Percentiles rank a stretch among this genome's conserved stretches.
Conservation (phyloP, 805 yeast species). For the Vanderwaltozyma verrucispora region DNA sequence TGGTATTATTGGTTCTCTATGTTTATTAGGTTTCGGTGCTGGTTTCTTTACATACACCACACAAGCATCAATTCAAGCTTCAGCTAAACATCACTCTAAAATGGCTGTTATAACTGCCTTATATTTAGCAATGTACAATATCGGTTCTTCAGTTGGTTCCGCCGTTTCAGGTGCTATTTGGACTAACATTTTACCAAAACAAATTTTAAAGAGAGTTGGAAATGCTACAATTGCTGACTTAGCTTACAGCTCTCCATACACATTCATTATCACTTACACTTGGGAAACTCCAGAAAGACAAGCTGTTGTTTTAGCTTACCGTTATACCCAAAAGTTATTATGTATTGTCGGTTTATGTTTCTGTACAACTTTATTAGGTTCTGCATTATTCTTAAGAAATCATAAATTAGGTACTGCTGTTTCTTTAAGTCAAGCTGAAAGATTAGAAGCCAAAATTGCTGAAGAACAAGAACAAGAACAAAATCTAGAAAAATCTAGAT, state of each 20-base stretch:
- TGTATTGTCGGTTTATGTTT: conserved; percentile 45
- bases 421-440: conserved; percentile 6
- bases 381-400: conserved; percentile 43
- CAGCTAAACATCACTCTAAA: conserved; percentile 45
- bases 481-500: not conserved
- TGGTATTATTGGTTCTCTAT: conserved; percentile 57
- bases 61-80: conserved; percentile 49
- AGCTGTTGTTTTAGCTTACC: conserved; percentile 45
- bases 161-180: conserved; percentile 59
- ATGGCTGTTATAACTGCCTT: conserved; percentile 54
- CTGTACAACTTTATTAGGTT: conserved; percentile 40
- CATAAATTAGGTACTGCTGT: conserved; percentile 30
- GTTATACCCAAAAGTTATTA: conserved; percentile 43
- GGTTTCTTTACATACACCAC: conserved; percentile 60
- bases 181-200: conserved; percentile 45
- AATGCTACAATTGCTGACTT: conserved; percentile 25
- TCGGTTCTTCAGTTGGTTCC: conserved; percentile 60
- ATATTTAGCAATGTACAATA: conserved; percentile 46
- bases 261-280: conserved; percentile 36
- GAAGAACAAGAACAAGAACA: not conserved
- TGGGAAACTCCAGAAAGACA: conserved; percentile 53
- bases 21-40: conserved; percentile 62
- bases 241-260: conserved; percentile 43
- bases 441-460: not conserved
- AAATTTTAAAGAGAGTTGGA: conserved; percentile 30